These are phyloP conservation scores for Diutina pseudorugosa DNA, from an alignment of 1,139 yeast species.

Conservation along the genomic window DNA sequence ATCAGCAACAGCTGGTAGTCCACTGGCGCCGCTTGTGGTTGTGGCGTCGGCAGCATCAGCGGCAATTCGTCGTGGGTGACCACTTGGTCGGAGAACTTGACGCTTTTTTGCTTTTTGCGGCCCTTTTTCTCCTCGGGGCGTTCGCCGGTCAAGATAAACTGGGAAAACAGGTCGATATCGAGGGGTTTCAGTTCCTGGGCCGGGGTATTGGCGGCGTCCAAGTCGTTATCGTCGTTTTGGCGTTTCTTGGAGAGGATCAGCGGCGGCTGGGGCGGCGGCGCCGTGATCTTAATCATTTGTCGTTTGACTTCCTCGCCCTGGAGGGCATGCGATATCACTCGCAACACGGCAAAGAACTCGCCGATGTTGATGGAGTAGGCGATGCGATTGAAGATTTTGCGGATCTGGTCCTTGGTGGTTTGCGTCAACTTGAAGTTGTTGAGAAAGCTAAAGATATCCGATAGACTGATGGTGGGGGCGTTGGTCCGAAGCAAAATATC, in stretches of 20 bases:
- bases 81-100: conserved; percentile 58
- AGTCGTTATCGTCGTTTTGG: conserved; percentile 29
- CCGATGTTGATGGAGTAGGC: conserved; percentile 50
- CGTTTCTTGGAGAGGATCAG: conserved; percentile 52
- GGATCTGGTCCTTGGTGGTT: conserved; percentile 29
- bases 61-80: conserved; percentile 30
- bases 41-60: conserved; percentile 17
- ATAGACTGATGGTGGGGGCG: conserved; percentile 41
- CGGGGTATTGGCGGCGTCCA: conserved; percentile 4
- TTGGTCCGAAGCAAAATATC: conserved; percentile 50
- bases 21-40: conserved; percentile 11
- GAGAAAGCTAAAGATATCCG: conserved; percentile 53
- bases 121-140: conserved; percentile 34
- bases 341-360: conserved; percentile 60
- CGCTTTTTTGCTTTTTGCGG: conserved; percentile 40
- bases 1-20: conserved; percentile 54
- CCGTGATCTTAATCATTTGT: conserved; percentile 33
- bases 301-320: conserved; percentile 38
- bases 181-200: conserved; percentile 17
- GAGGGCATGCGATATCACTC: conserved; percentile 50
- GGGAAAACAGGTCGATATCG: conserved; percentile 66
- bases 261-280: conserved; percentile 57
- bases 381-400: conserved; percentile 38
- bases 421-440: conserved; percentile 45
- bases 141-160: conserved; percentile 62